Evolutionary conservation across 2,329 filamentous ascomycete genomes (phyloP).

Genomic region (Camillea tinctor): DNA sequence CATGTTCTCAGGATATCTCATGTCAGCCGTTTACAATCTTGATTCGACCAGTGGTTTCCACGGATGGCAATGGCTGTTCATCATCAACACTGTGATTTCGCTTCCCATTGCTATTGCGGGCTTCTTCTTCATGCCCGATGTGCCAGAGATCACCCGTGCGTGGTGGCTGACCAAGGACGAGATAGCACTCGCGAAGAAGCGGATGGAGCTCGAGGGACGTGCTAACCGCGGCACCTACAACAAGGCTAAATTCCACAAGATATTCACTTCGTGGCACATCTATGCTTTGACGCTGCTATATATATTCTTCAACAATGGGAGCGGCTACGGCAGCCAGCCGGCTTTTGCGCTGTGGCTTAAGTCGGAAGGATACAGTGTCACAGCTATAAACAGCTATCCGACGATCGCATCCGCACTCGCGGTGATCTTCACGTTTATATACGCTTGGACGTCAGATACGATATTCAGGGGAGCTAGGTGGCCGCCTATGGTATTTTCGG

Average conservation of each 20-base stretch:
- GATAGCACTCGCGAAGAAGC: slow-evolving; percentile 37
- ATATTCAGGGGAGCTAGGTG: slow-evolving; percentile 59
- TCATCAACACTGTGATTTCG: slow-evolving; percentile 53
- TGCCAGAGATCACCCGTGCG: slow-evolving; percentile 38
- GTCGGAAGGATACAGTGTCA: slow-evolving; percentile 39
- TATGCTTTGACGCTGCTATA: slow-evolving; percentile 59
- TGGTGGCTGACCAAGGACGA: slow-evolving; percentile 40
- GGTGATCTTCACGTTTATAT: slow-evolving; percentile 58
- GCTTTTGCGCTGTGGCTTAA: slow-evolving; percentile 54
- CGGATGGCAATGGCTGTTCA: slow-evolving; percentile 57
- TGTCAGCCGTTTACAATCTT: slow-evolving; percentile 51
- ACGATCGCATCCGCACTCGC: slow-evolving; percentile 56
- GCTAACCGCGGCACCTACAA: slow-evolving; percentile 41
- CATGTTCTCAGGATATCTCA: slow-evolving; percentile 52
- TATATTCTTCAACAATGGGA: slow-evolving; percentile 64
- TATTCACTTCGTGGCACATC: slow-evolving; percentile 64
- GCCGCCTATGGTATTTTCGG: slow-evolving; percentile 61
- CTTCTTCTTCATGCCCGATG: slow-evolving; percentile 42
- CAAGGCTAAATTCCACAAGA: slow-evolving; percentile 54
- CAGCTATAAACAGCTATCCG: slow-evolving; percentile 48
- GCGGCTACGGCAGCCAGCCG: slow-evolving; percentile 46
- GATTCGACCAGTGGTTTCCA: slow-evolving; percentile 45
- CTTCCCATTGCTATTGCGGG: slow-evolving; percentile 50
- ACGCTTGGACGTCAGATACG: slow-evolving; percentile 65
- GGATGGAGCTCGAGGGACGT: slow-evolving; percentile 45